Evolutionary conservation across 768 basidiomycete genomes (phyloP), one percentile per base, ranked within the genome.

Genomic region (Cubamyces lactineus): DNA sequence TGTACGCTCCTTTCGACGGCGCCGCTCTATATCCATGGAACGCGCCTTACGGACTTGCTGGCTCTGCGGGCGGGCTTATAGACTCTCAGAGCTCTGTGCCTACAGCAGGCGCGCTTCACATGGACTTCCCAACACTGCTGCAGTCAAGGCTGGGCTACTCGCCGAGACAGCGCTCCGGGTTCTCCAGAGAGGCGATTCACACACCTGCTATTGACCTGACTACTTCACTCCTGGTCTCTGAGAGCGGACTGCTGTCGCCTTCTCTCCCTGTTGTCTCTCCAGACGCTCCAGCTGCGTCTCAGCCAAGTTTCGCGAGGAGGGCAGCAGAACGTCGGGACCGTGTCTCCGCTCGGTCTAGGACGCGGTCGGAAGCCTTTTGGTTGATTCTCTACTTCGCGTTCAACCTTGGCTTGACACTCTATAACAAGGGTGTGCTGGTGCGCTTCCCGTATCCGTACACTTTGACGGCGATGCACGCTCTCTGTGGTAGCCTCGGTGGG

Each of bases 371-470:
- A 51, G 66, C 74, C 1, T 77, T 80, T 55, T 95, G 92, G 92
- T 83, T 98, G 17, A 67, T 74, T 4, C 78, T 93, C 63, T 98
- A 97, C 78, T 98, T 99, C 71, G 73, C 78, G 62, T 90, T 96
- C 82, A 98, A 98, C 75, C 86, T 98, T 28, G 83, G 85, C 12
- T 84, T 99, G 65, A 98, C 96, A 8, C 78, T 99, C 46, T 97
- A 93, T 76, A 99, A 99, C 83, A 99, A 99, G 76, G 82, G 85
- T 40, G 87, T 98, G 17, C 86, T 99, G 63, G 87, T 92, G 55
- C 85, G 83, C 58, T 98, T 98, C 71, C 97, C 97, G 0, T 98
- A 93, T 69, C 96, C 96, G 2, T 98, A 98, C 79, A 91, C 94
- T 2, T 82, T 99, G 23, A 98, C 96, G 1, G 95, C 94, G 5